Conservation (phyloP, 768 basidiomycete genomes). For the Kwoniella heveanensis region DNA sequence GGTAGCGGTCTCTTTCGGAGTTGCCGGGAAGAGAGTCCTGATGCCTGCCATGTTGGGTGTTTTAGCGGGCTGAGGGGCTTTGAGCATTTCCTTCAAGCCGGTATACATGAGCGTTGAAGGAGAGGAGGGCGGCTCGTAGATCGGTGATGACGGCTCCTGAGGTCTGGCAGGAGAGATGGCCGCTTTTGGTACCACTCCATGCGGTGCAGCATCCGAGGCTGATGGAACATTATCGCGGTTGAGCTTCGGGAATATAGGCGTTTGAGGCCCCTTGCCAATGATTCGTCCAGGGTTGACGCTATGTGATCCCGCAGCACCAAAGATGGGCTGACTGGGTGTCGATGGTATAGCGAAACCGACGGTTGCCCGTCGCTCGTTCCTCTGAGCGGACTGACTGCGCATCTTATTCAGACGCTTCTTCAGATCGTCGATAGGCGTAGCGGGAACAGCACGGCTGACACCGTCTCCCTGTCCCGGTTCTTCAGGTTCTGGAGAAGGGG, state of each 20-base stretch:
- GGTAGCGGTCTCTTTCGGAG: slow-evolving; percentile 17
- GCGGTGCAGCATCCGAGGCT: neutral
- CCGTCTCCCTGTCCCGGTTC: neutral
- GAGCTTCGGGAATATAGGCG: slow-evolving; percentile 21
- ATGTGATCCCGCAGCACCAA: slow-evolving; percentile 16
- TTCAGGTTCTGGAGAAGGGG: slow-evolving; percentile 9
- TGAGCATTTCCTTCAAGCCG: slow-evolving; percentile 27
- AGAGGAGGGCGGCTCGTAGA: slow-evolving; percentile 12
- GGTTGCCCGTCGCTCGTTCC: slow-evolving; percentile 40
- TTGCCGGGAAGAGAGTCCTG: slow-evolving; percentile 29
- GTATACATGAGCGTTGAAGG: slow-evolving; percentile 31
- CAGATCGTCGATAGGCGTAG: slow-evolving; percentile 31
- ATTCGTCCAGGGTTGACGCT: slow-evolving; percentile 18
- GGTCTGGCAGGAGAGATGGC: neutral
- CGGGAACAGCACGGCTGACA: slow-evolving; percentile 2
- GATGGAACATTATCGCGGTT: neutral
- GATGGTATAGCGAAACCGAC: slow-evolving; percentile 44
- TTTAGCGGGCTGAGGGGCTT: slow-evolving; percentile 22
- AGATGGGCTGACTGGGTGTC: slow-evolving; percentile 30
- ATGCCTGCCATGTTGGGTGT: slow-evolving; percentile 44
- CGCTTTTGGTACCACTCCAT: neutral
- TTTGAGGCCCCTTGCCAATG: slow-evolving; percentile 8
- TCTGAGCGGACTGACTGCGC: slow-evolving; percentile 35
- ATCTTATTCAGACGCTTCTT: slow-evolving; percentile 36
- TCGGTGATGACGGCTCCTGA: slow-evolving; percentile 8